Conservation (phyloP, 768 basidiomycete species). For the Boletus sp. region DNA sequence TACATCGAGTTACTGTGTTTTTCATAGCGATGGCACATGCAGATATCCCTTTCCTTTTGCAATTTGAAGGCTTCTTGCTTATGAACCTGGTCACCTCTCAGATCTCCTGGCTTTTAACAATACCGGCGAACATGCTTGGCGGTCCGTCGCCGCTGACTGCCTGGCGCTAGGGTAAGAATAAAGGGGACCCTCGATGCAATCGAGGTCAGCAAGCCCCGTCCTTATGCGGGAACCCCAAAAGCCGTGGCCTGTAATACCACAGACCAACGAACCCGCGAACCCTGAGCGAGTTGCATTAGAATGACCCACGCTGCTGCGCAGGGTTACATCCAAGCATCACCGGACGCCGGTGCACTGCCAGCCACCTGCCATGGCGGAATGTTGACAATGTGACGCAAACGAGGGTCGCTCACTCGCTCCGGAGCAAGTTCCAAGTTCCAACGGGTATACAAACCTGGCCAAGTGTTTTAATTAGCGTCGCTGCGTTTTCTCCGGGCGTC, state of each 20-base stretch:
- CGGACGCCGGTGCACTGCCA: slow-evolving; percentile 5
- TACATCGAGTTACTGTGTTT: slow-evolving; percentile 20
- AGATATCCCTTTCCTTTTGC: slow-evolving; percentile 11
- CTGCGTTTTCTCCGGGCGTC: slow-evolving; percentile 2
- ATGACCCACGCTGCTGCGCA: slow-evolving; percentile 21
- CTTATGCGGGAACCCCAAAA: slow-evolving; percentile 1
- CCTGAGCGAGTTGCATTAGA: slow-evolving; percentile 14
- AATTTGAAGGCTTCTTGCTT: slow-evolving; percentile 6
- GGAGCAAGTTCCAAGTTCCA: background rate
- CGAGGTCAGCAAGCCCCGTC: background rate
- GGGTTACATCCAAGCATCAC: background rate
- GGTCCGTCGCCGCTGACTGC: background rate
- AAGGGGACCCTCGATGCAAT: slow-evolving; percentile 19
- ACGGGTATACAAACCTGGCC: slow-evolving; percentile 2
- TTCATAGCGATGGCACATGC: slow-evolving; percentile 22
- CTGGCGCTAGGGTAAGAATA: slow-evolving; percentile 17
- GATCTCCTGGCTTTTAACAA: background rate
- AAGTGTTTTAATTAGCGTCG: slow-evolving; percentile 7
- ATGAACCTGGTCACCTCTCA: background rate
- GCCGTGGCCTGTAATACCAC: slow-evolving; percentile 2
- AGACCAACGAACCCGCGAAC: slow-evolving; percentile 12
- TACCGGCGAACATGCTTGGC: slow-evolving; percentile 5
- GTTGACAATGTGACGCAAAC: slow-evolving; percentile 13
- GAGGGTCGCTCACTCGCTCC: background rate
- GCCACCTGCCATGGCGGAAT: slow-evolving; percentile 2